Conservation (phyloP, 345 rosid species). For the Pugionium cornutum region DNA sequence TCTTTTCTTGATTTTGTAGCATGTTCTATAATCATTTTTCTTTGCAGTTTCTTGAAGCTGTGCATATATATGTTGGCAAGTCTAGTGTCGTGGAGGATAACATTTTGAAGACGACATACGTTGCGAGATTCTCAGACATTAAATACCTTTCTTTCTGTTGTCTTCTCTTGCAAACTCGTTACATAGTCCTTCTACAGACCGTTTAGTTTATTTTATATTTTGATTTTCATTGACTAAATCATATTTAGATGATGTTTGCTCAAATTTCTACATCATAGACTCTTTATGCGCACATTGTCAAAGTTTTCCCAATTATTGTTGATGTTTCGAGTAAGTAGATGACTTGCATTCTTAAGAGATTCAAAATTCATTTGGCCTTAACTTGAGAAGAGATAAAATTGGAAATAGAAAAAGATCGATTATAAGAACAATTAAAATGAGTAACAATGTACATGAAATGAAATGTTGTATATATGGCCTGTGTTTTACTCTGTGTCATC, state of each 20-base stretch:
- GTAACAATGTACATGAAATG: conserved; percentile 32
- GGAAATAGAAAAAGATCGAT: background rate
- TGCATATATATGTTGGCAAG: conserved; percentile 23
- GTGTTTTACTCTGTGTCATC: conserved; percentile 19
- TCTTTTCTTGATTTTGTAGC: background rate
- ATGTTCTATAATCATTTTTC: conserved; percentile 5
- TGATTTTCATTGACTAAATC: background rate
- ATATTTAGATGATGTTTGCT: conserved; percentile 17
- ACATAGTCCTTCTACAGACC: background rate
- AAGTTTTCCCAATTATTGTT: background rate
- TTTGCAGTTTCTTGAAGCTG: conserved; percentile 28
- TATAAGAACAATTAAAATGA: conserved; percentile 17
- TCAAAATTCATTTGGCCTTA: background rate
- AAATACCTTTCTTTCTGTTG: conserved; percentile 7
- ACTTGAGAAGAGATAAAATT: background rate
- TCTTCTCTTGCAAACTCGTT: conserved; percentile 26
- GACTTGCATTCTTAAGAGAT: background rate
- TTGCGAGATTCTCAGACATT: conserved; percentile 30
- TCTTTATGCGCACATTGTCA: conserved; percentile 10
- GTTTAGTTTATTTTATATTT: conserved; percentile 6
- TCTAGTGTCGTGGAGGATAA: conserved; percentile 16
- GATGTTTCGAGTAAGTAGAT: background rate
- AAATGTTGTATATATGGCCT: conserved; percentile 10
- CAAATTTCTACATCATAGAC: background rate
- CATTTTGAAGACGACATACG: conserved; percentile 26